phyloP scores from a whole-genome alignment of 345 rosid species.

The Alliaria petiolata region DNA sequence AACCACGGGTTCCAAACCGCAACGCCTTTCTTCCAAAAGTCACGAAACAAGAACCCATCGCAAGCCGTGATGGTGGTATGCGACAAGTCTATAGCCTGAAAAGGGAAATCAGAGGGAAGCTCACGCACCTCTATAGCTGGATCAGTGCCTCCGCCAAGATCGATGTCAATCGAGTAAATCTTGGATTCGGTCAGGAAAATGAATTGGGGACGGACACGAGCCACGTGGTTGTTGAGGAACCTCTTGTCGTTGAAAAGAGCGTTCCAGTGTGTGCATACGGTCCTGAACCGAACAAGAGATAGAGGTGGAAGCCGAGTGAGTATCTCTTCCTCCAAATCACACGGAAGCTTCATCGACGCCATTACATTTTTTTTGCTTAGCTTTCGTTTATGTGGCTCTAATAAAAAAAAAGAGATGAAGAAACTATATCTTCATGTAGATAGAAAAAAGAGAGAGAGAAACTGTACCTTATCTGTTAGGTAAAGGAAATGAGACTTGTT shows the following conservation, averaged over 20 bases:
- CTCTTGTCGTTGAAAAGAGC: not conserved
- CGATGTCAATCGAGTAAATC: not conserved
- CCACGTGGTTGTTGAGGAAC: not conserved
- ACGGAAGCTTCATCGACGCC: not conserved
- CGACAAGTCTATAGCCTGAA: not conserved
- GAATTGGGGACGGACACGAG: not conserved
- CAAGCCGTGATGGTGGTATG: not conserved
- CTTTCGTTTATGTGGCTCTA: not conserved
- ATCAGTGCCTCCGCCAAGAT: not conserved
- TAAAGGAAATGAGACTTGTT: too few species aligned
- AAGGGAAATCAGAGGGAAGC: not conserved
- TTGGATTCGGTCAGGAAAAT: not conserved
- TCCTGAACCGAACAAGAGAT: not conserved
- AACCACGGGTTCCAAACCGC: not conserved
- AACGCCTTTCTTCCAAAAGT: not conserved
- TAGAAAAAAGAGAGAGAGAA: too few species aligned
- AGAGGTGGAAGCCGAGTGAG: not conserved
- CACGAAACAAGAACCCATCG: not conserved
- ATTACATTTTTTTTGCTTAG: not conserved
- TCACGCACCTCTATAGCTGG: not conserved
- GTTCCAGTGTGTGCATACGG: constrained; percentile 1
- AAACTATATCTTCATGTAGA: too few species aligned
- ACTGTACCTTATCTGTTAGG: too few species aligned
- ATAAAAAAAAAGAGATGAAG: too few species aligned
- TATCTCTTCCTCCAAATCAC: constrained; percentile 2